Evolutionary conservation across 768 basidiomycete species (phyloP), one percentile per base, ranked within the genome.

Genomic region (Pleurotus citrinopileatus): DNA sequence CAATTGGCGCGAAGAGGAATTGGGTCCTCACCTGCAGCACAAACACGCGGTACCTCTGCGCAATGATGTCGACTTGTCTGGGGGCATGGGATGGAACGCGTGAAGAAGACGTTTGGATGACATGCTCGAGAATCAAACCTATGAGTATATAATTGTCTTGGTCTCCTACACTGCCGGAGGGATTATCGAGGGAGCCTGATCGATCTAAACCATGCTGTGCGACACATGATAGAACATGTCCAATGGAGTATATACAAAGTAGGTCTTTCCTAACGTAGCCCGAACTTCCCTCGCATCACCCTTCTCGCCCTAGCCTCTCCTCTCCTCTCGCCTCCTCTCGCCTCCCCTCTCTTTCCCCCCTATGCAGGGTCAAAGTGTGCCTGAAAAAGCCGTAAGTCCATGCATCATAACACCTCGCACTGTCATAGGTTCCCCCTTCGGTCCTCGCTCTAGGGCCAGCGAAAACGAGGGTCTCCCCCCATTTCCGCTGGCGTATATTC

Each of bases 41-140:
- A 74, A 59, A 51, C 72, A 74, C 5, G 72, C 72, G 6, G 7
- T 15, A 15, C 15, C 20, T 15, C n/a, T n/a, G 15, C 20, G n/a
- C 28, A 47, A 27, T 26, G 28, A 9, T 26, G 15, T 27, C 6
- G 45, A n/a, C 28, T 67, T n/a, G n/a, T n/a, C n/a, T 20, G 45
- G 28, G 26, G 25, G 27, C 25, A 29, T 26, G 28, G 25, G 45
- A 25, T 68, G 45, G 25, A 19, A 28, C 48, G 22, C 38, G 55
- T 34, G 26, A 45, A 22, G 45, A 28, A 27, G 10, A 32, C 26
- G 3, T n/a, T 25, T 20, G 38, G 15, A 40, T n/a, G 6, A 71
- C 72, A 5, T 40, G 5, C n/a, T n/a, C n/a, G n/a, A n/a, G n/a
- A n/a, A 5, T 20, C 8, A 25, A 25, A 15, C 15, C 20, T 15